Conservation (phyloP, 2,329 filamentous ascomycete genomes). For the Alternaria novae-zelandiae region DNA sequence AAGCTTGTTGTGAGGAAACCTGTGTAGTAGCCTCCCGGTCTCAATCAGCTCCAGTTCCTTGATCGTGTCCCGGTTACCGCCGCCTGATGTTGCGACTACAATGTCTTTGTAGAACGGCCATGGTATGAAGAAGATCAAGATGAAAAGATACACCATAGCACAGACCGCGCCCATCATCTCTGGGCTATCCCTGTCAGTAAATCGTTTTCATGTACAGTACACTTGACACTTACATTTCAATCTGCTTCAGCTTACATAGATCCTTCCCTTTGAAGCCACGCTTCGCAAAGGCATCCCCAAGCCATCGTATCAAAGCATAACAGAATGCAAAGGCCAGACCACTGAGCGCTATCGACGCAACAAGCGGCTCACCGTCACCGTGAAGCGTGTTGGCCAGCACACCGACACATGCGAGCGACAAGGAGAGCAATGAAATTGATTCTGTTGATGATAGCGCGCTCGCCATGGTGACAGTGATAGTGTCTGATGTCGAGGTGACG, state of each 20-base stretch:
- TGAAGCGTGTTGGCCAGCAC: slow-evolving; percentile 81
- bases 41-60: slow-evolving; percentile 75
- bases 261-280: slow-evolving; percentile 90
- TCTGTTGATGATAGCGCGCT: slow-evolving; percentile 59
- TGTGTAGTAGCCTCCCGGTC: slow-evolving; percentile 83
- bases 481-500: slow-evolving; percentile 12
- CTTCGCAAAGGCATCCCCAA: slow-evolving; percentile 85
- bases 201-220: not conserved
- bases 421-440: slow-evolving; percentile 63
- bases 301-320: slow-evolving; percentile 90
- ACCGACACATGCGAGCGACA: slow-evolving; percentile 72
- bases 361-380: slow-evolving; percentile 84
- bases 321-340: slow-evolving; percentile 80
- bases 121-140: slow-evolving; percentile 89
- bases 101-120: slow-evolving; percentile 99
- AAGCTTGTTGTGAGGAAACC: slow-evolving; percentile 95
- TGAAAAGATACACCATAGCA: slow-evolving; percentile 88
- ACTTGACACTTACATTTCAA: slow-evolving; percentile 69
- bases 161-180: slow-evolving; percentile 97
- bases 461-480: slow-evolving; percentile 28
- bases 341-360: slow-evolving; percentile 87
- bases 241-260: slow-evolving; percentile 76
- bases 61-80: slow-evolving; percentile 88
- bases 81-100: slow-evolving; percentile 90
- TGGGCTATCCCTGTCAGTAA: slow-evolving; percentile 61